These are phyloP conservation scores for Wickerhamiella allomyrinae DNA, from an alignment of 805 yeast species.

Conservation along the genomic window DNA sequence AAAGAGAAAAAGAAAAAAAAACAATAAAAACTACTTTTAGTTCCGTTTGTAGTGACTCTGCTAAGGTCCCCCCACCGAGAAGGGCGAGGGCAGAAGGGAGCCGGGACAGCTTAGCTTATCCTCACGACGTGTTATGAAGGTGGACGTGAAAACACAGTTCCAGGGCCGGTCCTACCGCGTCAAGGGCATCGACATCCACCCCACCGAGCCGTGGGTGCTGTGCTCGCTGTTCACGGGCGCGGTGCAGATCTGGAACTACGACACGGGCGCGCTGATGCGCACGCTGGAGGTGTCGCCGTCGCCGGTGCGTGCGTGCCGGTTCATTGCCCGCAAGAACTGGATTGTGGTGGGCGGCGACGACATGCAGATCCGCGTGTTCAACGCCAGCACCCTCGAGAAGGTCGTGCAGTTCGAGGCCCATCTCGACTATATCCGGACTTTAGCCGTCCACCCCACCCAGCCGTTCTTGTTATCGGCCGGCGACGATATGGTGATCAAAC, in stretches of 20 bases:
- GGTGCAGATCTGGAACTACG: conserved; percentile 89
- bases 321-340: conserved; percentile 95
- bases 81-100: too few species aligned
- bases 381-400: conserved; percentile 91
- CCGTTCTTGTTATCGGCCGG: conserved; percentile 80
- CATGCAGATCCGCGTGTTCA: conserved; percentile 83
- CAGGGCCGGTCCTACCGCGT: conserved; percentile 91
- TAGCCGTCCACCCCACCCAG: conserved; percentile 88
- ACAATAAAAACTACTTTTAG: too few species aligned
- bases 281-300: conserved; percentile 89
- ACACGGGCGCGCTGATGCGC: conserved; percentile 69
- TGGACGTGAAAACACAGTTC: conserved; percentile 58
- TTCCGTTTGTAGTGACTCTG: too few species aligned
- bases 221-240: conserved; percentile 83
- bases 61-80: too few species aligned
- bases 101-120: background rate
- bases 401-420: conserved; percentile 94
- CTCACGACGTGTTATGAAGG: conserved; percentile 27
- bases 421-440: conserved; percentile 86
- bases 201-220: conserved; percentile 92
- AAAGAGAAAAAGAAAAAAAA: too few species aligned
- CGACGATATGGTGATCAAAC: conserved; percentile 80
- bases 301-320: conserved; percentile 91
- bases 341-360: conserved; percentile 92
- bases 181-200: conserved; percentile 96